Evolutionary conservation across 495 filamentous ascomycete species (phyloP).

Genomic region (Neurospora pannonica): DNA sequence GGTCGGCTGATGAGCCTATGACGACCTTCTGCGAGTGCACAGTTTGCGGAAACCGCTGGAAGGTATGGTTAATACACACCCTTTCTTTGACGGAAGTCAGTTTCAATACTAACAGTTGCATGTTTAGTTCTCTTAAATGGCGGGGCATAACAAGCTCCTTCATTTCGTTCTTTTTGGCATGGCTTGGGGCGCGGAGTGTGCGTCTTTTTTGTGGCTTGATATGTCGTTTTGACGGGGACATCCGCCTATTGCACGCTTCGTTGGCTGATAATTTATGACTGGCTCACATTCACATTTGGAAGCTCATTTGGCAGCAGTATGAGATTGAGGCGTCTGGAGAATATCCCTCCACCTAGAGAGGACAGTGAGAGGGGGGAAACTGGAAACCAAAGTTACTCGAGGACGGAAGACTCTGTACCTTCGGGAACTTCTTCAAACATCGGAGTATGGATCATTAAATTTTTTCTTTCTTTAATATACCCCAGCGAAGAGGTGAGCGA

Average conservation of each 20-base stretch:
- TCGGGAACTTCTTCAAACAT: background rate
- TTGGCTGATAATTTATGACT: background rate
- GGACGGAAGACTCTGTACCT: background rate
- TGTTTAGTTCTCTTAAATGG: conserved; percentile 11
- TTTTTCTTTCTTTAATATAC: conserved; percentile 1
- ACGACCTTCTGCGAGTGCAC: conserved; percentile 75
- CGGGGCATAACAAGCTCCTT: background rate
- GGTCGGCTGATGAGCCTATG: conserved; percentile 88
- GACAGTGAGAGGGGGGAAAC: background rate
- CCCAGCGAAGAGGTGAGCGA: conserved; percentile 1
- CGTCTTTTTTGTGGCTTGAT: background rate
- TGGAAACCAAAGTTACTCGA: background rate
- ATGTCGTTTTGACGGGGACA: background rate
- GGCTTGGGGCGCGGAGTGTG: background rate
- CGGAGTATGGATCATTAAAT: conserved; percentile 2
- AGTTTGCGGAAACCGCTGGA: conserved; percentile 68
- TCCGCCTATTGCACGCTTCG: background rate
- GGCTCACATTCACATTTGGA: background rate
- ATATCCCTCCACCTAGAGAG: background rate
- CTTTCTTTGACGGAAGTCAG: conserved; percentile 5
- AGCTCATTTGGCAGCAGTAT: background rate
- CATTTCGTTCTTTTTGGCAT: background rate
- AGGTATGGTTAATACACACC: conserved; percentile 35
- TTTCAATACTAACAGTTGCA: background rate
- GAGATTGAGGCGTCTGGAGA: conserved; percentile 1